Conservation (phyloP, 495 filamentous ascomycete species). For the Coniosporium apollinis region DNA sequence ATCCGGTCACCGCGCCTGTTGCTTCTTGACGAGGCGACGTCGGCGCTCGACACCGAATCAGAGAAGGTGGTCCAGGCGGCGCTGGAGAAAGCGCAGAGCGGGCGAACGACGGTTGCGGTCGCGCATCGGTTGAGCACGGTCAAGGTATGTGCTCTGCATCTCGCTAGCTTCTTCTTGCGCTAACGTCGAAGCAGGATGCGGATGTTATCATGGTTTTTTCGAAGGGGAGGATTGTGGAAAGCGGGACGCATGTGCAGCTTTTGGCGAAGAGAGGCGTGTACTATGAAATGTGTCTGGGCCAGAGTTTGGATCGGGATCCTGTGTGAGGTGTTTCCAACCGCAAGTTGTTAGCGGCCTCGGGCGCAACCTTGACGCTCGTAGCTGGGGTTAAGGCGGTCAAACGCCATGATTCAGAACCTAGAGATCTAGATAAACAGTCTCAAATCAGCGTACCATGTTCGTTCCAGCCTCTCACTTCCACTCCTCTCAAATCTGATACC, state of each 20-base stretch:
- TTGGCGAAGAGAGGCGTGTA: background rate
- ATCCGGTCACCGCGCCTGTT: constrained; percentile 5
- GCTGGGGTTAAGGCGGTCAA: no score
- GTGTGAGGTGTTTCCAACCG: no score
- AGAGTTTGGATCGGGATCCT: background rate
- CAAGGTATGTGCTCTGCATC: background rate
- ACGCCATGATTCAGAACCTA: no score
- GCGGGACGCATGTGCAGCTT: constrained; percentile 1
- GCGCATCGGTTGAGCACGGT: constrained; percentile 8
- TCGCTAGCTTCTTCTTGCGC: background rate
- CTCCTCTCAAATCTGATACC: no score
- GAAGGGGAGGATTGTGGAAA: constrained; percentile 1
- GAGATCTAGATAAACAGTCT: no score
- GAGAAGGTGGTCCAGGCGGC: constrained; percentile 7
- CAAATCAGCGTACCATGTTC: no score
- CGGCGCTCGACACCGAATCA: constrained; percentile 5
- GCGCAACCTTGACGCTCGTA: no score
- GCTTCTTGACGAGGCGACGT: constrained; percentile 8
- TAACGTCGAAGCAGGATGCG: no score
- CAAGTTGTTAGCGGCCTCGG: no score
- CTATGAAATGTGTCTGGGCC: constrained; percentile 1
- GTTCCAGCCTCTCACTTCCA: no score
- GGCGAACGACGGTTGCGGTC: constrained; percentile 6
- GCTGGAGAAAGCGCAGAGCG: constrained; percentile 3
- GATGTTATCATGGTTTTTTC: background rate